Percentiles rank a stretch among this genome's conserved stretches.
Conservation (phyloP, 768 basidiomycete genomes). For the Podaxis rugospora region DNA sequence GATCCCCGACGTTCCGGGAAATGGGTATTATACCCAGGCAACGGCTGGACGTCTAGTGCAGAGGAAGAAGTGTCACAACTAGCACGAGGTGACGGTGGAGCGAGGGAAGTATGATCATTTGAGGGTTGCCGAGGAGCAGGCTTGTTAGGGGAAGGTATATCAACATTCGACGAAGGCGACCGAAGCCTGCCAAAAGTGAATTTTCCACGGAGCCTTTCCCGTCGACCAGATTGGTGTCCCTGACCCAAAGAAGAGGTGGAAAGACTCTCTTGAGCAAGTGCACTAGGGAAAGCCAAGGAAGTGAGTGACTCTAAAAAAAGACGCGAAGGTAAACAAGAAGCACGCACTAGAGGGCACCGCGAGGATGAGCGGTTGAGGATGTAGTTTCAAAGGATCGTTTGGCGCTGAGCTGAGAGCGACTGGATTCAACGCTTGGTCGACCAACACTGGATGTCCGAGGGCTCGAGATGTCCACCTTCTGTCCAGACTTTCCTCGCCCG, state of each 20-base stretch:
- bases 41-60: conserved; percentile 4
- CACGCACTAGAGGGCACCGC: conserved; percentile 59
- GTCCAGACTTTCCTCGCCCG: conserved; percentile 29
- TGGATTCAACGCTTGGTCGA: conserved; percentile 66
- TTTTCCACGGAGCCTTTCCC: conserved; percentile 36
- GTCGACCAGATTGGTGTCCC: conserved; percentile 23
- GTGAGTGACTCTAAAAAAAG: conserved; percentile 3
- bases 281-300: conserved; percentile 28
- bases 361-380: conserved; percentile 45
- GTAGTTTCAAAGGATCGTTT: conserved; percentile 60
- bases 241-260: conserved; percentile 50
- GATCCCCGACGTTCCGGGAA: conserved; percentile 14
- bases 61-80: conserved; percentile 9
- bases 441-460: conserved; percentile 33
- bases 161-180: conserved; percentile 27
- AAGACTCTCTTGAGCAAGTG: conserved; percentile 56
- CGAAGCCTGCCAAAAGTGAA: conserved; percentile 37
- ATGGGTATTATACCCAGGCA: conserved; percentile 9
- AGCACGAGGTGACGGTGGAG: conserved; percentile 16
- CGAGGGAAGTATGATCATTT: conserved; percentile 18
- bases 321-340: conserved; percentile 4
- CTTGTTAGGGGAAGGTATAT: conserved; percentile 23
- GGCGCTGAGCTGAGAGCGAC: conserved; percentile 42
- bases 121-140: conserved; percentile 26
- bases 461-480: conserved; percentile 43